Evolutionary conservation across 768 basidiomycete genomes (phyloP).

Genomic region (Amyloporia xantha): DNA sequence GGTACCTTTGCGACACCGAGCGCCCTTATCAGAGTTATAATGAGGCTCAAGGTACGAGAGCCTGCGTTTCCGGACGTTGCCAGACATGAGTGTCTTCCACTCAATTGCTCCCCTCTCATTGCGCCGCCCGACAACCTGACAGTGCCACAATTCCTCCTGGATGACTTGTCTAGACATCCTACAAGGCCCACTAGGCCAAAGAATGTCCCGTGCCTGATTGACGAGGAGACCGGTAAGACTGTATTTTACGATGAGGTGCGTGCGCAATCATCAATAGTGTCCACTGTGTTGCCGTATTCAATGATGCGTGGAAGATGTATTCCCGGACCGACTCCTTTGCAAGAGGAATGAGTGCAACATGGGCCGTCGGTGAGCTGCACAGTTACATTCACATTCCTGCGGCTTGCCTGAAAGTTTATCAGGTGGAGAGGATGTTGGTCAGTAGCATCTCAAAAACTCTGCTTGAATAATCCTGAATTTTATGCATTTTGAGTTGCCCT

Average conservation of each 20-base stretch:
- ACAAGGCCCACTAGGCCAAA: slow-evolving; percentile 1
- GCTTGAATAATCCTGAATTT: not conserved
- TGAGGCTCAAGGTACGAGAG: too few species aligned
- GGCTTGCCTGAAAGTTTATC: not conserved
- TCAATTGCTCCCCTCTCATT: slow-evolving; percentile 3
- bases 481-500: slow-evolving; percentile 1
- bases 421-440: slow-evolving; percentile 6
- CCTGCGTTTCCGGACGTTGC: too few species aligned
- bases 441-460: not conserved
- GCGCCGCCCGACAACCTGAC: slow-evolving; percentile 12
- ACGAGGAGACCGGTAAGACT: slow-evolving; percentile 12
- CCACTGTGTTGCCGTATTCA: too few species aligned
- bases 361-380: too few species aligned
- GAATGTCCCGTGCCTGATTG: slow-evolving; percentile 10
- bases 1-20: too few species aligned
- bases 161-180: slow-evolving; percentile 9
- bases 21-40: too few species aligned
- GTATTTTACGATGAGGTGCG: slow-evolving; percentile 11
- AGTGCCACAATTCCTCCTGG: slow-evolving; percentile 13
- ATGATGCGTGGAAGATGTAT: too few species aligned
- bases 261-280: too few species aligned
- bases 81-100: not conserved
- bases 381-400: too few species aligned
- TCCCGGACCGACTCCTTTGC: too few species aligned
- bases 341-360: too few species aligned